Evolutionary conservation across 352 stramenopile species (phyloP).

Genomic region (Phytophthora ramorum): DNA sequence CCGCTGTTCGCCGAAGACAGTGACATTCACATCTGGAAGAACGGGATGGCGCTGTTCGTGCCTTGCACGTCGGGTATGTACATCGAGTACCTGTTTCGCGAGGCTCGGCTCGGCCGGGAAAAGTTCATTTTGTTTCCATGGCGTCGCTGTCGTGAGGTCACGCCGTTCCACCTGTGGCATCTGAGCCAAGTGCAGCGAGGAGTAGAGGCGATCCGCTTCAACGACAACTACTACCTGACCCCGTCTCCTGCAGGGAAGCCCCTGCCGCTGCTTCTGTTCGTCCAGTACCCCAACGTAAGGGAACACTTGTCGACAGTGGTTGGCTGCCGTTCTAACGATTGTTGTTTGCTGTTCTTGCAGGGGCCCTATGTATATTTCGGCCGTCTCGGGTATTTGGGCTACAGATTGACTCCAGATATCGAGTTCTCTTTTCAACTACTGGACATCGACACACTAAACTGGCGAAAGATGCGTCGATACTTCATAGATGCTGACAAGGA

Average conservation of each 20-base stretch:
- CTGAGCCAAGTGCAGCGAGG: slow-evolving; percentile 27
- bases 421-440: slow-evolving; percentile 76
- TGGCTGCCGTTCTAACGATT: background rate
- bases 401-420: slow-evolving; percentile 37
- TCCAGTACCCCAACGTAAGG: slow-evolving; percentile 38
- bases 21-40: slow-evolving; percentile 58
- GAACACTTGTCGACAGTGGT: background rate
- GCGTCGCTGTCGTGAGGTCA: slow-evolving; percentile 20
- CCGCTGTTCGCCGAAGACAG: slow-evolving; percentile 39
- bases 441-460: slow-evolving; percentile 46
- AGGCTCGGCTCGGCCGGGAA: background rate
- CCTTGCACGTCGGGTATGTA: slow-evolving; percentile 14
- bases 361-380: slow-evolving; percentile 78
- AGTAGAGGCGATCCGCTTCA: slow-evolving; percentile 21
- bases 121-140: slow-evolving; percentile 34
- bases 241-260: slow-evolving; percentile 8
- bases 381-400: slow-evolving; percentile 61
- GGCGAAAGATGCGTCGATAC: slow-evolving; percentile 16
- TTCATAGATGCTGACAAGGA: background rate
- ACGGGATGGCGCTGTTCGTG: slow-evolving; percentile 47
- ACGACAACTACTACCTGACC: slow-evolving; percentile 18
- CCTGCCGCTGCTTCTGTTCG: slow-evolving; percentile 27
- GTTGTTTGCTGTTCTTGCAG: slow-evolving; percentile 9
- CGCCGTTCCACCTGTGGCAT: slow-evolving; percentile 21
- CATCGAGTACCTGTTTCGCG: slow-evolving; percentile 26